Evolutionary conservation across 2,329 filamentous ascomycete species (phyloP), one percentile per base, ranked within the genome.

Genomic region (Tolypocladium guangdongense): DNA sequence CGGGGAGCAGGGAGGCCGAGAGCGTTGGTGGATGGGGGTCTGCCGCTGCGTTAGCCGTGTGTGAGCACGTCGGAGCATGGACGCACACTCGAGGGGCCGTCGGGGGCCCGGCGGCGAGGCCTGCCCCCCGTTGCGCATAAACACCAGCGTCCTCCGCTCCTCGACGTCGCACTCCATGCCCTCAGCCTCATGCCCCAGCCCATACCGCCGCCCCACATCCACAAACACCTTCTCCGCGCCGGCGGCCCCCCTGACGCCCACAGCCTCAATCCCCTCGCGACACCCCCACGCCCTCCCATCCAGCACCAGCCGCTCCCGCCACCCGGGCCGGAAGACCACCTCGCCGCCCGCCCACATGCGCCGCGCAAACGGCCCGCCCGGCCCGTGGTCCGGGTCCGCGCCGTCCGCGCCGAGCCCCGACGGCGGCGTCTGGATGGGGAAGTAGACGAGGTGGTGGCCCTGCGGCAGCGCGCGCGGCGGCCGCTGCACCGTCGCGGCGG

Each of bases 261-360:
- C 73, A 46, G 69, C 67, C 22, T 62, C 69, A 30, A 81, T 68
- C 7, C 56, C 63, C 66, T 82, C 80, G 11, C 66, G 60, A 41
- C 80, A 82, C 2, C 70, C 58, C 22, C 63, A 74, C 0, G 62
- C 54, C 12, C 68, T 52, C 3, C 71, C 69, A 52, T 77, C 70
- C 4, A 80, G 58, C 7, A 54, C 45, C 55, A 80, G 50, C 2
- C 54, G 54, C 6, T 55, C 22, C 18, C 55, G 57, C 64, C 64
- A 68, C 4, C 61, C 62, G 7, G 35, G 55, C 20, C 69, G 67
- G 60, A 88, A 87, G 1, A 64, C 65, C 10, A 96, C 69, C 41
- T 78, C 77, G 0, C 92, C 93, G 35, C 91, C 90, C 16, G 88
- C 89, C 93, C 93, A 99, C 73, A 99, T 82, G 20, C 93, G 83